phyloP scores from a whole-genome alignment of 345 rosid genomes.

The Adansonia digitata region DNA sequence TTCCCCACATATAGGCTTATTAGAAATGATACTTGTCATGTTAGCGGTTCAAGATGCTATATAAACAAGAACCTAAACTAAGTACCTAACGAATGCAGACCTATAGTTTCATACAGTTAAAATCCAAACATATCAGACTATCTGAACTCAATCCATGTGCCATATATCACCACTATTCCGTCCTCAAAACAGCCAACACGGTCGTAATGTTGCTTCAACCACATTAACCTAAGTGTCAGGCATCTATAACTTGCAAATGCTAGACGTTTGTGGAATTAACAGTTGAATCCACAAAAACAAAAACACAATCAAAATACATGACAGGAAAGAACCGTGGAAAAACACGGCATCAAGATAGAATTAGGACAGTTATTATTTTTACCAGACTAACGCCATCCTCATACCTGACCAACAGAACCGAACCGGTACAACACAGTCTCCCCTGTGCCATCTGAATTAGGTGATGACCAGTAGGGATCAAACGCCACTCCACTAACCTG shows the following conservation, averaged over 20 bases:
- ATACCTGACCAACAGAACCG: constrained; percentile 59
- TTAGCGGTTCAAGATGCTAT: background rate
- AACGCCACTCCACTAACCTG: background rate
- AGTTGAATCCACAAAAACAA: constrained; percentile 1
- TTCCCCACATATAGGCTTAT: background rate
- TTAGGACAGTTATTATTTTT: background rate
- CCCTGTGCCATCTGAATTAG: background rate
- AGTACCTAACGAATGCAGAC: too few species aligned
- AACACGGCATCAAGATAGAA: background rate
- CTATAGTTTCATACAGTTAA: too few species aligned
- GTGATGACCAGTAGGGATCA: background rate
- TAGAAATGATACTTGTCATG: background rate
- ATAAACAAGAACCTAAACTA: background rate
- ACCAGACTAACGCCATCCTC: constrained; percentile 3
- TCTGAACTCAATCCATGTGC: background rate
- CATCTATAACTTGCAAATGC: constrained; percentile 2
- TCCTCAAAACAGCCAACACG: background rate
- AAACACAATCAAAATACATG: background rate
- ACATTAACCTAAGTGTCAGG: background rate
- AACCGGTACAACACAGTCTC: background rate
- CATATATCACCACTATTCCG: background rate
- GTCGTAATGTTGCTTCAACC: background rate
- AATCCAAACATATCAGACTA: too few species aligned
- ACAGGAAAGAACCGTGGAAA: background rate
- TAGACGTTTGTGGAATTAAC: background rate